Base-by-base conservation (phyloP, 2,329 filamentous ascomycete species). In the Exophiala phaeomuriformis region DNA sequence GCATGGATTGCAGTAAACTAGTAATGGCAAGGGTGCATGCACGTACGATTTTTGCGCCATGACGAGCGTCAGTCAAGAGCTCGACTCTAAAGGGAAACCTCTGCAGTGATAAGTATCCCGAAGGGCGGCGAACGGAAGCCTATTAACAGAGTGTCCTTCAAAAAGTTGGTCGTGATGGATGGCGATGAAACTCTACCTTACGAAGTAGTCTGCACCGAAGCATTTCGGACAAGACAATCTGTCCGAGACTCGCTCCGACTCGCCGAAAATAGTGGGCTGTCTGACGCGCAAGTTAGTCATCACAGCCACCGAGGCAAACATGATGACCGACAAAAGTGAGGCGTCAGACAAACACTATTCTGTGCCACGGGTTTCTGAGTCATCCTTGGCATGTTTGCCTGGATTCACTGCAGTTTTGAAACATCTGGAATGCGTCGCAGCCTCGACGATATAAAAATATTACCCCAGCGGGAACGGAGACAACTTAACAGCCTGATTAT, bases 41-140 rank as follows among this genome's bases (percentile, higher is more conserved):
- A 52, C 55, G 36, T 56, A 58, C 54, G 47, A 44, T 60, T 49
- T 53, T 33, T 47, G 47, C 47, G 61, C 58, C 61, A 63, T 63
- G 51, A 53, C 53, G 57, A 63, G 61, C 60, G 46, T 63, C 61
- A 63, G 30, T 58, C 43, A 63, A 63, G 61, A 63, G 60, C 60
- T 63, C 61, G 55, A 50, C 49, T 19, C 31, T 39, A 27, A 32
- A 47, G 43, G 40, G 44, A 45, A 41, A 40, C 43, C 4, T 32
- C 47, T 35, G 43, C 28, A 45, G 32, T 28, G 43, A 39, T 35
- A 43, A 47, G 40, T 50, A 43, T 55, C 30, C 57, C 42, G 30
- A 47, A 40, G 31, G 49, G 49, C 53, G 51, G 41, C 49, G 49
- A 47, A 45, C 32, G 36, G 5, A 28, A 47, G 36, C 44, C 45